These are phyloP conservation scores for Solanum bulbocastanum DNA, from an alignment of 257 asterid genomes.

Conservation along the genomic window DNA sequence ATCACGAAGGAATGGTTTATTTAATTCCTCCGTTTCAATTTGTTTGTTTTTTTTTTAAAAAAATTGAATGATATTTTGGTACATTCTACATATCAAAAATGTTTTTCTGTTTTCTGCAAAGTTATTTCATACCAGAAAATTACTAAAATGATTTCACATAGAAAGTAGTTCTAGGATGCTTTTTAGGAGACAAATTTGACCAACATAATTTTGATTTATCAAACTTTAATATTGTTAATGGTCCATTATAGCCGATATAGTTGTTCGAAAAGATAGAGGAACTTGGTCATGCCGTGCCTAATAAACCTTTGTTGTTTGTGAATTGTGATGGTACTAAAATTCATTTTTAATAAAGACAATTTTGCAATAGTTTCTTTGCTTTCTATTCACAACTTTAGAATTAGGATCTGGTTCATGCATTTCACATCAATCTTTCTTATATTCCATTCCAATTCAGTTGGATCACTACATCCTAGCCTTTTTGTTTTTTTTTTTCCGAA, in stretches of 20 bases:
- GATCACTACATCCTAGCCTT: neutral
- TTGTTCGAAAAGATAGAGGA: neutral
- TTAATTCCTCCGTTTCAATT: neutral
- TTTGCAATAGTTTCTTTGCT: neutral
- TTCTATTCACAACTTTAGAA: neutral
- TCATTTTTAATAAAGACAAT: neutral
- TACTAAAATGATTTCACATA: neutral
- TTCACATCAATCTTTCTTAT: neutral
- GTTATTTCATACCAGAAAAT: no score
- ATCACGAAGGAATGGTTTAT: no score
- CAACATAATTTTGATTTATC: neutral
- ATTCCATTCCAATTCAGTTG: neutral
- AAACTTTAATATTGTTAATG: neutral
- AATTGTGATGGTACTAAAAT: neutral
- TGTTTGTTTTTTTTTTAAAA: neutral
- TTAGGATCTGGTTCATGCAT: neutral
- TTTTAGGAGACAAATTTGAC: neutral
- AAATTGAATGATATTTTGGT: neutral
- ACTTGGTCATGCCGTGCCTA: neutral
- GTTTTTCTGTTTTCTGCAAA: no score
- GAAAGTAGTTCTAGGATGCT: neutral
- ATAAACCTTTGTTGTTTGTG: neutral
- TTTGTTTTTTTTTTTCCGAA: neutral
- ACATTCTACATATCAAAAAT: neutral
- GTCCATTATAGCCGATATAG: neutral